Conservation (phyloP, 2,329 filamentous ascomycete species). For the Knufia fluminis region DNA sequence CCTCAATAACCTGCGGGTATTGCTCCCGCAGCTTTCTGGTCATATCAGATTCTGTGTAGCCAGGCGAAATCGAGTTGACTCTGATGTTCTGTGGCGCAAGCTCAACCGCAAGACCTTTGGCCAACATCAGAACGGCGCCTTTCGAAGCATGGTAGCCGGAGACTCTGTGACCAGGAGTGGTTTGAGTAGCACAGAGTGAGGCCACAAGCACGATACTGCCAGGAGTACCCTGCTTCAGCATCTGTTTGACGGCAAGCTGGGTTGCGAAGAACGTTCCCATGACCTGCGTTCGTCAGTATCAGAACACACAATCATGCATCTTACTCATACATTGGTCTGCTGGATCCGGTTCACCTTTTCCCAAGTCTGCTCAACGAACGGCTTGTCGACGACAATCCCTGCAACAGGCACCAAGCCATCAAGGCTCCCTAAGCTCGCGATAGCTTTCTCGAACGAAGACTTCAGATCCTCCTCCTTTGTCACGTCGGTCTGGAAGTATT, state of each 20-base stretch:
- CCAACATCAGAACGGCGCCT: constrained; percentile 34
- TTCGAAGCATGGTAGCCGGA: constrained; percentile 31
- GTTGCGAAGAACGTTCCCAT: constrained; percentile 39
- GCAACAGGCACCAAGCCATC: constrained; percentile 31
- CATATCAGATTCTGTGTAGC: constrained; percentile 37
- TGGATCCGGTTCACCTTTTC: constrained; percentile 34
- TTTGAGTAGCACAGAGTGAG: constrained; percentile 15
- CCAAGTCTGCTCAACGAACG: constrained; percentile 38
- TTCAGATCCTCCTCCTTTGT: constrained; percentile 35
- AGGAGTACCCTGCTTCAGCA: constrained; percentile 41
- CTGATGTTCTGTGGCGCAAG: constrained; percentile 40
- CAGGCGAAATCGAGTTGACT: constrained; percentile 41
- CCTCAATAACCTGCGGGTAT: constrained; percentile 13
- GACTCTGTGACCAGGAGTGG: constrained; percentile 26
- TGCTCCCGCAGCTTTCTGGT: constrained; percentile 32
- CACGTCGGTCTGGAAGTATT: constrained; percentile 40
- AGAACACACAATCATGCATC: background rate
- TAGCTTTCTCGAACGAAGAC: constrained; percentile 34
- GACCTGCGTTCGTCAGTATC: constrained; percentile 32
- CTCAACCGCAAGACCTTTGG: constrained; percentile 39
- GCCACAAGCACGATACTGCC: constrained; percentile 19
- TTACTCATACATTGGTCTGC: constrained; percentile 35
- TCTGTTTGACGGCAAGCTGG: constrained; percentile 41
- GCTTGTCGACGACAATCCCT: constrained; percentile 37
- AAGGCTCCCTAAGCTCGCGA: constrained; percentile 32